These are phyloP conservation scores for Avena atlantica DNA, from an alignment of 176 grass and related monocot species.

Conservation along the genomic window DNA sequence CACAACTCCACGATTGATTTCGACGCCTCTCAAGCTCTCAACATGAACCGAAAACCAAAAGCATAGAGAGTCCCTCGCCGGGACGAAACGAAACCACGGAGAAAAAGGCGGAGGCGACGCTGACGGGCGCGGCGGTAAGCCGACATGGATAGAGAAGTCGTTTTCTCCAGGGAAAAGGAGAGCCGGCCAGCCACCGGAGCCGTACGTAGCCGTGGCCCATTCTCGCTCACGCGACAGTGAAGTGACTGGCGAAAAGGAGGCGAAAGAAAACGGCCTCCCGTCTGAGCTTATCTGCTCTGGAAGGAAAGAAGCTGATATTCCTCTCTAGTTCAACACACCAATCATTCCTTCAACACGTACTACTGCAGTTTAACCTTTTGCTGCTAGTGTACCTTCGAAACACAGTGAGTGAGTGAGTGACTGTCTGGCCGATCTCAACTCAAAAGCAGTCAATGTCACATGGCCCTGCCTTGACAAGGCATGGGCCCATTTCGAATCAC, in stretches of 20 bases:
- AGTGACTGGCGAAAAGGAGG: not conserved
- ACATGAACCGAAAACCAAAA: not conserved
- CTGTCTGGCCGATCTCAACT: not conserved
- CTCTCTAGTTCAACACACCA: not conserved
- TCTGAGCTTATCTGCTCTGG: constrained; percentile 5
- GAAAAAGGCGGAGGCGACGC: not conserved
- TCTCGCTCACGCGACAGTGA: not conserved
- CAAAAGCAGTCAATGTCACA: constrained; percentile 6
- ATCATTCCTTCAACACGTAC: not conserved
- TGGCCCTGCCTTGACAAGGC: not conserved
- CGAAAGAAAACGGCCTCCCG: not conserved
- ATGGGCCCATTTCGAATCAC: constrained; percentile 20
- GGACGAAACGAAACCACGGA: no score
- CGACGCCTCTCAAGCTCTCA: not conserved
- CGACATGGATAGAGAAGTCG: constrained; percentile 30
- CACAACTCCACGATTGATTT: not conserved
- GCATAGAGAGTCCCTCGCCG: not conserved
- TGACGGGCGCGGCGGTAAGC: not conserved
- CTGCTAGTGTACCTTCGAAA: not conserved
- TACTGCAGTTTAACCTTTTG: not conserved
- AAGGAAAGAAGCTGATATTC: not conserved
- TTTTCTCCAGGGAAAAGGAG: constrained; percentile 14
- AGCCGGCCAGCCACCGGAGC: not conserved
- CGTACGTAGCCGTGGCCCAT: not conserved
- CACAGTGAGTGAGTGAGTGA: no score